Base-by-base conservation (phyloP, 2,329 filamentous ascomycete species). In the Neofusicoccum ribis region DNA sequence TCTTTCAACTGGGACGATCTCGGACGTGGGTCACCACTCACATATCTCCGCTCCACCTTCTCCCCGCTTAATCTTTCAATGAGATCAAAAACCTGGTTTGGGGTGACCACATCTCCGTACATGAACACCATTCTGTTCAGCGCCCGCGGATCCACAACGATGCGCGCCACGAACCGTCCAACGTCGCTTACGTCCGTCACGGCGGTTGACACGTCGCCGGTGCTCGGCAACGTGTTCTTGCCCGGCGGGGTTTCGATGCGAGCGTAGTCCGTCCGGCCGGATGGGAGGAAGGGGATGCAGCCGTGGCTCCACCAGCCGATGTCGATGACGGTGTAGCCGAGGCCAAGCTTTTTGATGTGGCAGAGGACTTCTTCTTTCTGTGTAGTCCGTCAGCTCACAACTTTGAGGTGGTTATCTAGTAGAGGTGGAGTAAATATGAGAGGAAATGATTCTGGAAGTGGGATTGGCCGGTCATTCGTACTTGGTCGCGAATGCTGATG, bases 241-340 rank as follows among this genome's bases (percentile, higher is more conserved):
- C 9, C 34, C 8, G 6, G 9, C 34, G n/a, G 17, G n/a, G 23
- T 6, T 5, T 39, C 51, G 34, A 41, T 5, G 34, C 49, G 27
- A 1, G 14, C 23, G 31, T 52, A 52, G 68, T 84, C 82, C n/a
- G 78, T 73, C 44, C 73, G 72, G 7, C 83, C 82, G 15, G 78
- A 80, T 15, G 79, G 77, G 0, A 85, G 70, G 15, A 69, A 69
- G 9, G 80, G 81, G 63, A 81, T 76, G 7, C 76, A 74, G 43
- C 83, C 68, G 69, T 87, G 83, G 70, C 84, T 83, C 86, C 85
- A 88, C 76, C 78, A 85, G 17, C 85, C 85, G 12, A 86, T 79
- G 67, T 88, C 85, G 59, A 87, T 81, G 69, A 85, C 76, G 5
- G 85, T 87, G 73, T 83, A 88, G 0, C 83, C 82, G 0, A 87